Percentiles rank a stretch among this genome's conserved stretches.
Evolutionary conservation across 2,329 filamentous ascomycete species (phyloP).

Genomic region (Zymoseptoria pseudotritici): DNA sequence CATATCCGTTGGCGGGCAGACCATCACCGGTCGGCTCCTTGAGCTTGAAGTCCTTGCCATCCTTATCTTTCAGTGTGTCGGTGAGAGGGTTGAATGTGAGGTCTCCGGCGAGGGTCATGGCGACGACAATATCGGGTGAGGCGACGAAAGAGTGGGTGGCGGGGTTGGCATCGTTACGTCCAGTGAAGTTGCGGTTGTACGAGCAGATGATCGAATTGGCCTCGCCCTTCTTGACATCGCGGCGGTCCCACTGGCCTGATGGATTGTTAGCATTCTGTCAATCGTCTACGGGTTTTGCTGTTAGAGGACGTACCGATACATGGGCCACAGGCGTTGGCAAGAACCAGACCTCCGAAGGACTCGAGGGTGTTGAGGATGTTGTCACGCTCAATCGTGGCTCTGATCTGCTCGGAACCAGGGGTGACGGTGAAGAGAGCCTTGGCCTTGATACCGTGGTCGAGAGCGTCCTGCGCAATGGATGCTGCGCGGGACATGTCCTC

Average conservation of each 20-base stretch:
- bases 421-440: slow-evolving; percentile 92
- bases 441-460: slow-evolving; percentile 87
- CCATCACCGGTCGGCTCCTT: slow-evolving; percentile 70
- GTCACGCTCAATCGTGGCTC: slow-evolving; percentile 70
- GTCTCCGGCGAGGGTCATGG: slow-evolving; percentile 73
- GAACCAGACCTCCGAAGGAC: slow-evolving; percentile 87
- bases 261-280: slow-evolving; percentile 1
- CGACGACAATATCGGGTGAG: slow-evolving; percentile 82
- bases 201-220: slow-evolving; percentile 96
- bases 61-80: slow-evolving; percentile 85
- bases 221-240: slow-evolving; percentile 88
- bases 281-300: neutral
- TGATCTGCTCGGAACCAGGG: slow-evolving; percentile 93
- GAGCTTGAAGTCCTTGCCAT: slow-evolving; percentile 93
- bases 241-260: slow-evolving; percentile 75
- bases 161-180: slow-evolving; percentile 92
- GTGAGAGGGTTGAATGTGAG: slow-evolving; percentile 89
- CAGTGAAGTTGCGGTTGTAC: slow-evolving; percentile 99
- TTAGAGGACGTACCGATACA: slow-evolving; percentile 58
- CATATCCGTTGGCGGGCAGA: slow-evolving; percentile 75
- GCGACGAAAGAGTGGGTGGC: slow-evolving; percentile 91
- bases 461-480: slow-evolving; percentile 82
- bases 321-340: slow-evolving; percentile 88
- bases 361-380: slow-evolving; percentile 74
- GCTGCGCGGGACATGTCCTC: slow-evolving; percentile 92